These are phyloP conservation scores for Euphorbia lathyris DNA, from an alignment of 345 rosid genomes.

Conservation along the genomic window DNA sequence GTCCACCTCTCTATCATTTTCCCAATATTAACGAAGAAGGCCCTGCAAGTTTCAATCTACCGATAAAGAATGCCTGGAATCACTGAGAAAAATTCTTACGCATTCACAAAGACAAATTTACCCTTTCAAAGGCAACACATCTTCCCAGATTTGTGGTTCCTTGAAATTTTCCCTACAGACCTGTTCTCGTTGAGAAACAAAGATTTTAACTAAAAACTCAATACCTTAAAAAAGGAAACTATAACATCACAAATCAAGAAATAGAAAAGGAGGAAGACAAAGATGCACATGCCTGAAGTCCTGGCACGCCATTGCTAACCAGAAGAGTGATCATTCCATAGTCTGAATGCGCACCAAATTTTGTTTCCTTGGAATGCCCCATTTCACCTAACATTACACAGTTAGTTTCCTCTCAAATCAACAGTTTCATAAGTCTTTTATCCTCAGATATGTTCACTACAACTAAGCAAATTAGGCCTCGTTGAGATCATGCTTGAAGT, in stretches of 20 bases:
- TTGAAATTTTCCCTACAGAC: conserved; percentile 68
- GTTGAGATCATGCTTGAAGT: conserved; percentile 1
- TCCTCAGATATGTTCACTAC: not conserved
- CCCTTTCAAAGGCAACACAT: conserved; percentile 61
- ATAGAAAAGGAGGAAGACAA: too few species aligned
- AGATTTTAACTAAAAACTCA: not conserved
- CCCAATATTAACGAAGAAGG: conserved; percentile 71
- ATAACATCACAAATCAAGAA: conserved; percentile 5
- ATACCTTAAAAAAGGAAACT: not conserved
- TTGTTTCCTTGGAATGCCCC: conserved; percentile 40
- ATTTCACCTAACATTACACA: conserved; percentile 42
- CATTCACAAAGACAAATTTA: too few species aligned
- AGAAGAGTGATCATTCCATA: conserved; percentile 82
- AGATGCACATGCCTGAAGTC: conserved; percentile 78
- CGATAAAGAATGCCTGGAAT: not conserved
- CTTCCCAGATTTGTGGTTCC: conserved; percentile 64
- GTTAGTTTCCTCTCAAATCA: not conserved
- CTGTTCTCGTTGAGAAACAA: conserved; percentile 27
- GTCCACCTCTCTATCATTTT: conserved; percentile 96
- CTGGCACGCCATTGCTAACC: conserved; percentile 72
- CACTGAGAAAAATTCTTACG: not conserved
- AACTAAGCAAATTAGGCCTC: not conserved
- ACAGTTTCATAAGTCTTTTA: not conserved
- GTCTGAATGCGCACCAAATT: conserved; percentile 80
- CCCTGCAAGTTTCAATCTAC: conserved; percentile 39